Conservation (phyloP, 805 yeast genomes). For the Lachancea thermotolerans region DNA sequence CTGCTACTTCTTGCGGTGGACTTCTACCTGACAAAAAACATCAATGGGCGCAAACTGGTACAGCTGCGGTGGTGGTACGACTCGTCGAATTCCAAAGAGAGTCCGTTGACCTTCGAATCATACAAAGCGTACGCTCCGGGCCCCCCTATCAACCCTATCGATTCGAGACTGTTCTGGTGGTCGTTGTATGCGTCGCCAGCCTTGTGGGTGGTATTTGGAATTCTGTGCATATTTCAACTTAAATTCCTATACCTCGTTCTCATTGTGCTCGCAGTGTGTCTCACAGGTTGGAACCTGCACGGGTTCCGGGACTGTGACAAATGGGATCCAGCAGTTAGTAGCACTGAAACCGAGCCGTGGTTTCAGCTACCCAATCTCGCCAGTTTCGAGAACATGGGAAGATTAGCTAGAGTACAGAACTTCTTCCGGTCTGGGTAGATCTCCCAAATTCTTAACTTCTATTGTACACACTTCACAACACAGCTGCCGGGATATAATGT, state of each 20-base stretch:
- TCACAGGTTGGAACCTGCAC: conserved; percentile 75
- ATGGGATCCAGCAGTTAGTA: conserved; percentile 45
- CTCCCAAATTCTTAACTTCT: not conserved
- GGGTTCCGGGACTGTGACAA: conserved; percentile 91
- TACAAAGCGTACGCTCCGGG: conserved; percentile 37
- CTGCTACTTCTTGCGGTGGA: conserved; percentile 78
- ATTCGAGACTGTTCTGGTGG: conserved; percentile 83
- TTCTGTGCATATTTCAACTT: conserved; percentile 72
- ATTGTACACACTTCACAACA: not conserved
- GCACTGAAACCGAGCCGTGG: conserved; percentile 17
- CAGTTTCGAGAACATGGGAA: conserved; percentile 22
- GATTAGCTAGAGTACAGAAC: conserved; percentile 22
- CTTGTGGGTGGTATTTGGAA: conserved; percentile 65
- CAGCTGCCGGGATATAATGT: not conserved
- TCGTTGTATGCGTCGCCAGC: conserved; percentile 69
- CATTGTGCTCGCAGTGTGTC: conserved; percentile 58
- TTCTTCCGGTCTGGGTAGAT: conserved; percentile 20
- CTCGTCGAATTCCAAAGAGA: conserved; percentile 31
- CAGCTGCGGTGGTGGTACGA: conserved; percentile 99
- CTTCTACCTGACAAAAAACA: conserved; percentile 90
- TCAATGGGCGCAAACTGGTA: conserved; percentile 81
- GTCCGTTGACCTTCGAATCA: conserved; percentile 30
- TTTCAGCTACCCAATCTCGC: conserved; percentile 25
- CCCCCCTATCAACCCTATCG: conserved; percentile 72
- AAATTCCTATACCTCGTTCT: conserved; percentile 61